Evolutionary conservation across 306 rosid genomes (phyloP), one percentile per base, ranked within the genome.

Genomic region (Dalbergia oliveri): DNA sequence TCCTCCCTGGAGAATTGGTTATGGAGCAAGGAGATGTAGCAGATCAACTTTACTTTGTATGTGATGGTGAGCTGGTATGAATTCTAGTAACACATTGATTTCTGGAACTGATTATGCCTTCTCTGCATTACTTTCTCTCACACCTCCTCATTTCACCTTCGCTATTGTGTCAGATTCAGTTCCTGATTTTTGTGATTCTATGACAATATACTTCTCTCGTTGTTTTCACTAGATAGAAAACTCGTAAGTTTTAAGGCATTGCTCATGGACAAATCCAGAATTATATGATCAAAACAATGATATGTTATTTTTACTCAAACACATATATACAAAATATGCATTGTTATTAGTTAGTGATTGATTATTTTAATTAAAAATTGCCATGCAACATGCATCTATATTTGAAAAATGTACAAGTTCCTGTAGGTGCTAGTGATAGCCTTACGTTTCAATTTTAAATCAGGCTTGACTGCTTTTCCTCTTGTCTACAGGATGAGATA

Each of bases 51-150:
- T 91, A 91, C 66, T 75, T 89, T 65, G 86, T 87, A 66, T 87
- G 88, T 79, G 71, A 89, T 44, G 96, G 96, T 50, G 87, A 72
- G 69, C 81, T 91, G 96, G 96, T 91, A 89, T 11, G 83, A 58
- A 33, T 67, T 47, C 65, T 9, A 14, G 44, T 12, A 53, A 16
- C 71, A 50, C 54, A 65, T 69, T 13, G 10, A 68, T 70, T 63
- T 53, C 18, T 53, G 6, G 7, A 15, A n/a, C 59, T 53, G n/a
- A 34, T 19, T 49, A 65, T 49, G 35, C 47, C 31, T 66, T 62
- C 14, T 37, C 56, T 12, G 19, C 51, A 53, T 68, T 68, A 21
- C 35, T n/a, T 58, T 23, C 68, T 13, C 53, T 58, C 31, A 39
- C 18, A 33, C 14, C 34, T 61, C 58, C 10, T 43, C 26, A 19